Percentiles rank a stretch among this genome's conserved stretches.
phyloP scores from a whole-genome alignment of 352 stramenopile species.

The Saprolegnia diclina region DNA sequence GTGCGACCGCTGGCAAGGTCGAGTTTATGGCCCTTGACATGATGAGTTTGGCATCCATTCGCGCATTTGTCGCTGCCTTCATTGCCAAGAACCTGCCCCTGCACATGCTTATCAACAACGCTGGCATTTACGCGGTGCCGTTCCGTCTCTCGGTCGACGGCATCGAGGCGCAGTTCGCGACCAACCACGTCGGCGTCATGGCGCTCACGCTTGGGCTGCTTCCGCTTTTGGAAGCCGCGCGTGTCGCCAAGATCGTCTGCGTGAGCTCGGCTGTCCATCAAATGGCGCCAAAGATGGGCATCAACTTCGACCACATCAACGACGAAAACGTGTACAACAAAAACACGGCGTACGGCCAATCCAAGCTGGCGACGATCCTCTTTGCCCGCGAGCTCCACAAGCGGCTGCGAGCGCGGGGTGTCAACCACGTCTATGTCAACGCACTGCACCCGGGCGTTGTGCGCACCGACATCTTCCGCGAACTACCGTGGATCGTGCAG shows the following conservation, averaged over 20 bases:
- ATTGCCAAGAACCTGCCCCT: conserved; percentile 37
- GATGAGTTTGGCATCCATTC: conserved; percentile 38
- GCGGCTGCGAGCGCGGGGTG: conserved; percentile 26
- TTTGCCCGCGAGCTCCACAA: conserved; percentile 31
- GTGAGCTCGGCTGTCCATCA: conserved; percentile 36
- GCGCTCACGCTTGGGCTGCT: conserved; percentile 49
- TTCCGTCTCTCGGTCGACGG: conserved; percentile 37
- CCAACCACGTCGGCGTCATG: conserved; percentile 73
- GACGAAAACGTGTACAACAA: not conserved
- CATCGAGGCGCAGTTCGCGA: conserved; percentile 58
- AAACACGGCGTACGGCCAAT: conserved; percentile 16
- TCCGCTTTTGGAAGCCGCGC: conserved; percentile 31
- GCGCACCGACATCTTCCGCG: not conserved
- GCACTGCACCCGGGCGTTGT: conserved; percentile 31
- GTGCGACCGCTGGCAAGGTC: conserved; percentile 27
- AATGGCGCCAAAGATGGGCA: not conserved
- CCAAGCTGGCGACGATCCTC: conserved; percentile 34
- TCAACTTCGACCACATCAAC: conserved; percentile 20
- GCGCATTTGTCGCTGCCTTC: conserved; percentile 38
- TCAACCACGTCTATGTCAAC: conserved; percentile 30
- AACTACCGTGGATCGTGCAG: conserved; percentile 8
- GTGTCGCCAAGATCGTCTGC: conserved; percentile 36
- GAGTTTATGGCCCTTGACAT: conserved; percentile 46
- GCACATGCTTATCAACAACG: conserved; percentile 74
- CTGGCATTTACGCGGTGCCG: conserved; percentile 44